Conservation (phyloP, 176 grass and related monocot species). For the Zea mays region DNA sequence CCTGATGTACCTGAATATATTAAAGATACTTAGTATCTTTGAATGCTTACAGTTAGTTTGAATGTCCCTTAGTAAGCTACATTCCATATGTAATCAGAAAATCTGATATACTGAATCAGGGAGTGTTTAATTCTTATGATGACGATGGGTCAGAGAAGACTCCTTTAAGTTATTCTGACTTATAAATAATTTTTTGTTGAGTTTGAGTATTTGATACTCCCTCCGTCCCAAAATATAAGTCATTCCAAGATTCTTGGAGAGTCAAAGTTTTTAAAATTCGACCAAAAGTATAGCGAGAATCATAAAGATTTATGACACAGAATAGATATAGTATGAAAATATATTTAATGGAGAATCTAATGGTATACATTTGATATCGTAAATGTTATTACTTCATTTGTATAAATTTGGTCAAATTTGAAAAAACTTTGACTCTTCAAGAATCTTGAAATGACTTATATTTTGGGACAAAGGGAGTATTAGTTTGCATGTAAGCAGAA, state of each 20-base stretch:
- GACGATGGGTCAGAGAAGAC: neutral
- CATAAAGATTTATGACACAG: too few relatives aligned
- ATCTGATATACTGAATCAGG: neutral
- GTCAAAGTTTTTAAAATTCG: too few relatives aligned
- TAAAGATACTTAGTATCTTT: constrained; percentile 33
- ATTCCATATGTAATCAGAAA: neutral
- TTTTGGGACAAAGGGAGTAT: too few relatives aligned
- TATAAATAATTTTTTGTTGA: neutral
- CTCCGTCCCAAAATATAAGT: too few relatives aligned
- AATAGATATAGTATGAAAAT: too few relatives aligned
- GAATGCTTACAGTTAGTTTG: neutral
- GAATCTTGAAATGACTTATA: too few relatives aligned
- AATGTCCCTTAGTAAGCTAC: neutral
- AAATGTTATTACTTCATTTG: too few relatives aligned
- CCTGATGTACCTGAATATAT: constrained; percentile 72
- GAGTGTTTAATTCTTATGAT: neutral
- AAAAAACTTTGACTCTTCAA: too few relatives aligned
- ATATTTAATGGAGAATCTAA: too few relatives aligned
- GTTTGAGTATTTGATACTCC: neutral
- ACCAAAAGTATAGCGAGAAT: too few relatives aligned
- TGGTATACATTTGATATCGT: neutral
- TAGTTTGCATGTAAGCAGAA: constrained; percentile 28
- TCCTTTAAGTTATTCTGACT: neutral
- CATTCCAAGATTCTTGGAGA: too few relatives aligned
- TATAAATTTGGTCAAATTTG: too few relatives aligned